These are phyloP conservation scores for Punctularia strigosozonata DNA, from an alignment of 768 basidiomycete genomes.

Conservation along the genomic window DNA sequence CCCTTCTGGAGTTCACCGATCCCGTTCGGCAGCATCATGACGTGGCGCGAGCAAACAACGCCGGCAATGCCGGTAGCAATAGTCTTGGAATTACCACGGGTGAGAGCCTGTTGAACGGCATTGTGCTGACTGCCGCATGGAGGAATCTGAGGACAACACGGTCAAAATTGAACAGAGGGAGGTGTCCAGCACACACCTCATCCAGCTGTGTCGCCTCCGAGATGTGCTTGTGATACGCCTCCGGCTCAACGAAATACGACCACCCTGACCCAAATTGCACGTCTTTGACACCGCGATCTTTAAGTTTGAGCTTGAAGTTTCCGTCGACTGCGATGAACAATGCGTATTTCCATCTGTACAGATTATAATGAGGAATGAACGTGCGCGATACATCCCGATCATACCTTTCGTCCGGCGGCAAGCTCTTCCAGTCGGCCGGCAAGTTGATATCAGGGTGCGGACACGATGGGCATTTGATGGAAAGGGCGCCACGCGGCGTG, in stretches of 20 bases:
- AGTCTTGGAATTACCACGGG: slow-evolving; percentile 7
- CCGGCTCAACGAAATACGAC: slow-evolving; percentile 8
- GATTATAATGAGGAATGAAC: no score
- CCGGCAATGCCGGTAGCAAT: slow-evolving; percentile 12
- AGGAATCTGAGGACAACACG: no score
- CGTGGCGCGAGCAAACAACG: slow-evolving; percentile 11
- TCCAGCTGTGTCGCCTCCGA: not conserved
- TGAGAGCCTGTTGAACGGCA: slow-evolving; percentile 4
- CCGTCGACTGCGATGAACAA: slow-evolving; percentile 19
- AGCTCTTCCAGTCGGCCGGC: not conserved
- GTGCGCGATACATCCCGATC: no score
- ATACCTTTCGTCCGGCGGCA: no score
- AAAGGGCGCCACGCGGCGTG: slow-evolving; percentile 1
- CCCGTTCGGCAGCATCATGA: slow-evolving; percentile 9
- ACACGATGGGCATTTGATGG: slow-evolving; percentile 6
- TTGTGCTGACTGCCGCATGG: no score
- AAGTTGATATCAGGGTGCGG: slow-evolving; percentile 5
- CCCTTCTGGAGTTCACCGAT: slow-evolving; percentile 16
- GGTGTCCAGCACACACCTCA: slow-evolving; percentile 5
- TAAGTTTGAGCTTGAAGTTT: slow-evolving; percentile 20
- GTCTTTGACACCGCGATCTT: slow-evolving; percentile 10
- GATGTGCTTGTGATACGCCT: slow-evolving; percentile 2
- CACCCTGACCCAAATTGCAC: slow-evolving; percentile 5
- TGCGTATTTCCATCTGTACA: slow-evolving; percentile 14
- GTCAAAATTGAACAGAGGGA: no score